These are phyloP conservation scores for Stephanocyclus meneghinianus DNA, from an alignment of 352 stramenopile species.

Conservation along the genomic window DNA sequence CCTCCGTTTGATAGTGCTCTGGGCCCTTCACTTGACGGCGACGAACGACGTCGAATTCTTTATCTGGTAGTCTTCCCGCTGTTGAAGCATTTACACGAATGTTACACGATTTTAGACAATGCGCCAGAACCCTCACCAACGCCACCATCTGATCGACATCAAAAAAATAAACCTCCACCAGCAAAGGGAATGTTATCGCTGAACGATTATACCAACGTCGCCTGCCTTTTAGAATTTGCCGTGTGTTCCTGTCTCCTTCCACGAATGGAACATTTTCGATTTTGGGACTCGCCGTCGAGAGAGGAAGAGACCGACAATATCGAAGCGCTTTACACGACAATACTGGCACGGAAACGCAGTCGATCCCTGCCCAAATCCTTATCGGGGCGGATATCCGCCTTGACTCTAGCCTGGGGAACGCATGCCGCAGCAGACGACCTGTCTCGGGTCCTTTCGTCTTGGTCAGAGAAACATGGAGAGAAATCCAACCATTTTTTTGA, in stretches of 20 bases:
- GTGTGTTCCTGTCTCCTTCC: conserved; percentile 71
- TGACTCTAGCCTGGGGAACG: conserved; percentile 54
- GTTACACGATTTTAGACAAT: conserved; percentile 52
- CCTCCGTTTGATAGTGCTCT: background rate
- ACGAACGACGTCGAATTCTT: conserved; percentile 48
- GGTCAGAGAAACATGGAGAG: too few species aligned
- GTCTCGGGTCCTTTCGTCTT: background rate
- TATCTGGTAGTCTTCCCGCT: conserved; percentile 45
- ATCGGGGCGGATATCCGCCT: conserved; percentile 63
- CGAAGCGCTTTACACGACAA: conserved; percentile 15
- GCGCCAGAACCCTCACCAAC: conserved; percentile 16
- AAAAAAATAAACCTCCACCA: conserved; percentile 46
- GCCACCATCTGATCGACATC: conserved; percentile 9
- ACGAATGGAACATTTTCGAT: conserved; percentile 44
- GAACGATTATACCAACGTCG: conserved; percentile 82
- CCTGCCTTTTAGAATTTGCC: conserved; percentile 74
- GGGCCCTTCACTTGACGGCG: background rate
- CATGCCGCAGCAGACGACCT: conserved; percentile 19
- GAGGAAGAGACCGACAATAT: conserved; percentile 23
- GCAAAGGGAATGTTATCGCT: conserved; percentile 77
- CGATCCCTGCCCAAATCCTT: conserved; percentile 68
- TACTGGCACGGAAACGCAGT: conserved; percentile 34
- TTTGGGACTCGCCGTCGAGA: background rate
- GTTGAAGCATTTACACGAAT: conserved; percentile 46
- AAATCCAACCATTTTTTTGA: background rate